Conservation (phyloP, 257 asterid species). For the Jasminum sambac region DNA sequence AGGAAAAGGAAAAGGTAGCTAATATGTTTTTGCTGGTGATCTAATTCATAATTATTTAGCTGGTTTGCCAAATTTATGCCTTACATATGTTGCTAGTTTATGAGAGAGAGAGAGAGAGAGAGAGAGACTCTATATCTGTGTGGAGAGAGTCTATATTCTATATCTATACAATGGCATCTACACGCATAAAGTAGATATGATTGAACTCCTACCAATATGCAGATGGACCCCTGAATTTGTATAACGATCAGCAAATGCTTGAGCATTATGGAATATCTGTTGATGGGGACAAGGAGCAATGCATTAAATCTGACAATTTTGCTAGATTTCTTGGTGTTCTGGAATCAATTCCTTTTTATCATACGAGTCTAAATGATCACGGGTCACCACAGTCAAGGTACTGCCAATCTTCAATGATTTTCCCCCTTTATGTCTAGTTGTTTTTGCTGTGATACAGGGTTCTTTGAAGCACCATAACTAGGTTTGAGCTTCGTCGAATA, state of each 20-base stretch:
- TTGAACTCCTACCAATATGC: slow-evolving; percentile 27
- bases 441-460: slow-evolving; percentile 18
- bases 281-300: slow-evolving; percentile 63
- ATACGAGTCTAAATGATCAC: slow-evolving; percentile 64
- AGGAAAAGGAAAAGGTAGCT: neutral
- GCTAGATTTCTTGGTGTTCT: slow-evolving; percentile 87
- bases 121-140: neutral
- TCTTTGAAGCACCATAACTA: slow-evolving; percentile 2
- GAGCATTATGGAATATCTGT: slow-evolving; percentile 56
- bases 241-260: slow-evolving; percentile 65
- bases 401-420: slow-evolving; percentile 22
- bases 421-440: neutral
- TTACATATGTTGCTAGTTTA: neutral
- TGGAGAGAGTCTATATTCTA: no score
- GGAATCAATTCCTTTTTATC: slow-evolving; percentile 81
- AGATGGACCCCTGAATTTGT: slow-evolving; percentile 64
- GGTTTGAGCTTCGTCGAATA: slow-evolving; percentile 4
- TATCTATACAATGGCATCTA: neutral
- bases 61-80: neutral
- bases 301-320: slow-evolving; percentile 80
- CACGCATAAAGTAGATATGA: slow-evolving; percentile 21
- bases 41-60: neutral
- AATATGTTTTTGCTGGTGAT: neutral
- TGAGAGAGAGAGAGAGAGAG: neutral
- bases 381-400: slow-evolving; percentile 67